Conservation (phyloP, 805 yeast species). For the Zygotorulaspora danielsina region DNA sequence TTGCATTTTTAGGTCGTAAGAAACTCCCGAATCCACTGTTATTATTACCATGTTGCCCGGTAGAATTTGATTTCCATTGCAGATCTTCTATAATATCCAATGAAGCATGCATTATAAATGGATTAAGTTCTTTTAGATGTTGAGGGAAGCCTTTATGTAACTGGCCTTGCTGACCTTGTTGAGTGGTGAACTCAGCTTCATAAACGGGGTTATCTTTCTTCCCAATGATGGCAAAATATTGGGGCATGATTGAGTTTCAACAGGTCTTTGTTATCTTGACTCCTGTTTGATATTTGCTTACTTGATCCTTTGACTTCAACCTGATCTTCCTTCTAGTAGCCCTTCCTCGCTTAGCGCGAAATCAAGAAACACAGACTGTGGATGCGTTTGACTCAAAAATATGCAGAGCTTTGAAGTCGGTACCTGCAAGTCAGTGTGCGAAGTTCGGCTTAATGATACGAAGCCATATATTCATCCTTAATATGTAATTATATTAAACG, state of each 20-base stretch:
- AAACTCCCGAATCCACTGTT: conserved; percentile 21
- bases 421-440: too few relatives aligned
- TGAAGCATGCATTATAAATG: conserved; percentile 84
- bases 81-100: conserved; percentile 86
- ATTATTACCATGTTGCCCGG: conserved; percentile 12
- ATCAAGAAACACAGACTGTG: too few relatives aligned
- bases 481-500: too few relatives aligned
- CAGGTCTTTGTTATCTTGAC: too few relatives aligned
- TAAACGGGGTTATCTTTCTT: conserved; percentile 81
- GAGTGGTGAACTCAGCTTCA: conserved; percentile 62
- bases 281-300: too few relatives aligned
- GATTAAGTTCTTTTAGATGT: conserved; percentile 73
- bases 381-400: too few relatives aligned
- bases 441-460: too few relatives aligned
- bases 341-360: too few relatives aligned
- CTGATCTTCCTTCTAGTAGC: too few relatives aligned
- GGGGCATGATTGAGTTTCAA: conserved; percentile 55
- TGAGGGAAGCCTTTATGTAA: conserved; percentile 51
- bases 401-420: too few relatives aligned
- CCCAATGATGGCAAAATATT: conserved; percentile 84
- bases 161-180: conserved; percentile 62
- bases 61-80: conserved; percentile 67
- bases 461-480: too few relatives aligned
- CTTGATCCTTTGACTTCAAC: too few relatives aligned
- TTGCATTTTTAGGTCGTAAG: conserved; percentile 25